These are phyloP conservation scores for Amoeboaphelidium protococcarum DNA, from an alignment of 371 early-diverging fungal genomes.

Conservation along the genomic window DNA sequence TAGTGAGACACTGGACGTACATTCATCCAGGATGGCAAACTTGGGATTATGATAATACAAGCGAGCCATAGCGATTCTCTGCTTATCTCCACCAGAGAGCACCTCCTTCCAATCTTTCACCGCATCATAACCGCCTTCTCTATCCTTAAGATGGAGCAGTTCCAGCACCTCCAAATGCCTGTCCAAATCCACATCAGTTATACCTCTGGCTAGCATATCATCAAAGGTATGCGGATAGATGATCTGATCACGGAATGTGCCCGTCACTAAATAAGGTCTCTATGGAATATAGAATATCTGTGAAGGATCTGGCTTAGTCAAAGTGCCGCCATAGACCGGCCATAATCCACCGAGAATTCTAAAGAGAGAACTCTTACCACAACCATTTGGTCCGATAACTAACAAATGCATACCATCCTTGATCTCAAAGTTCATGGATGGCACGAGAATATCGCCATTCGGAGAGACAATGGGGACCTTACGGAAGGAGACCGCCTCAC, in stretches of 20 bases:
- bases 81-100: constrained; percentile 73
- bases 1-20: constrained; percentile 56
- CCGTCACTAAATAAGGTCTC: constrained; percentile 62
- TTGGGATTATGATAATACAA: constrained; percentile 59
- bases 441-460: constrained; percentile 36
- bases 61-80: constrained; percentile 38
- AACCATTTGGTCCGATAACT: constrained; percentile 79
- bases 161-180: not conserved
- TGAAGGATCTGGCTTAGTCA: constrained; percentile 11
- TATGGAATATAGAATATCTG: constrained; percentile 69
- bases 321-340: constrained; percentile 32
- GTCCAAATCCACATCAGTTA: constrained; percentile 41
- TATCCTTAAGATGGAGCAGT: constrained; percentile 21
- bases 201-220: constrained; percentile 37
- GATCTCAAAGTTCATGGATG: constrained; percentile 20
- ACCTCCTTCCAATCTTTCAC: constrained; percentile 73
- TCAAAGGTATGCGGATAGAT: constrained; percentile 63
- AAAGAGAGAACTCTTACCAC: constrained; percentile 68
- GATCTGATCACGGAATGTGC: constrained; percentile 55
- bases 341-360: constrained; percentile 61
- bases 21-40: constrained; percentile 58
- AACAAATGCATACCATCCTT: constrained; percentile 34
- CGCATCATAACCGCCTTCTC: constrained; percentile 70
- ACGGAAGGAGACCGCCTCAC: constrained; percentile 25
- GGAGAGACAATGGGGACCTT: constrained; percentile 11